phyloP scores from a whole-genome alignment of 2,329 filamentous ascomycete genomes.

The Colletotrichum somersetense region DNA sequence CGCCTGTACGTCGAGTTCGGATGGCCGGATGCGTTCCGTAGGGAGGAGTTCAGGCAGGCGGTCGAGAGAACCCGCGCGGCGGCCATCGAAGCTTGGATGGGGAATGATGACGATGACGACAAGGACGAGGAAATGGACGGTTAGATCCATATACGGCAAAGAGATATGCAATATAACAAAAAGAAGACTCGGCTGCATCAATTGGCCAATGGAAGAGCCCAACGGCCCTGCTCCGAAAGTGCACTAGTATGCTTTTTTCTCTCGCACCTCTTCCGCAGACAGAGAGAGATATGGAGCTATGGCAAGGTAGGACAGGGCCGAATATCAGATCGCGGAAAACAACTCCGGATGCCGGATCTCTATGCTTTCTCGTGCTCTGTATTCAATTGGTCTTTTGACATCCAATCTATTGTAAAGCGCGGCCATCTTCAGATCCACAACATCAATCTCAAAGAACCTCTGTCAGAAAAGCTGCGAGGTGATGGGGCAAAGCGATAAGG shows the following conservation, averaged over 20 bases:
- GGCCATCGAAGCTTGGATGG: constrained; percentile 28
- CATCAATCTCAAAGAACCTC: not conserved
- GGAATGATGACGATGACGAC: constrained; percentile 30
- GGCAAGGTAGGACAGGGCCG: constrained; percentile 9
- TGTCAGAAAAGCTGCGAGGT: not conserved
- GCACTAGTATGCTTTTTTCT: not conserved
- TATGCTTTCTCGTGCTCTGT: not conserved
- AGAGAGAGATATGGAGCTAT: not conserved
- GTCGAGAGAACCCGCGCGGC: constrained; percentile 30
- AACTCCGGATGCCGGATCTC: constrained; percentile 17
- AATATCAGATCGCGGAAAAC: constrained; percentile 34
- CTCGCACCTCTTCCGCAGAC: not conserved
- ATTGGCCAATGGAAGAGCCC: constrained; percentile 16
- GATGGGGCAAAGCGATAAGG: not conserved
- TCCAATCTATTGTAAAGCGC: not conserved
- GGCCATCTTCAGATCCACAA: constrained; percentile 24
- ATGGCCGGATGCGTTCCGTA: constrained; percentile 35
- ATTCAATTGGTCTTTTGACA: not conserved
- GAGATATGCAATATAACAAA: not conserved
- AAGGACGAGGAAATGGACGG: constrained; percentile 36
- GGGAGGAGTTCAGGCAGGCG: constrained; percentile 36
- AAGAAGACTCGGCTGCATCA: not conserved
- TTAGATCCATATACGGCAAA: not conserved
- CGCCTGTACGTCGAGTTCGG: constrained; percentile 27
- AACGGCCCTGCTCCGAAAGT: not conserved